Evolutionary conservation across 2,329 filamentous ascomycete species (phyloP).

Genomic region (Penicillium paneum): DNA sequence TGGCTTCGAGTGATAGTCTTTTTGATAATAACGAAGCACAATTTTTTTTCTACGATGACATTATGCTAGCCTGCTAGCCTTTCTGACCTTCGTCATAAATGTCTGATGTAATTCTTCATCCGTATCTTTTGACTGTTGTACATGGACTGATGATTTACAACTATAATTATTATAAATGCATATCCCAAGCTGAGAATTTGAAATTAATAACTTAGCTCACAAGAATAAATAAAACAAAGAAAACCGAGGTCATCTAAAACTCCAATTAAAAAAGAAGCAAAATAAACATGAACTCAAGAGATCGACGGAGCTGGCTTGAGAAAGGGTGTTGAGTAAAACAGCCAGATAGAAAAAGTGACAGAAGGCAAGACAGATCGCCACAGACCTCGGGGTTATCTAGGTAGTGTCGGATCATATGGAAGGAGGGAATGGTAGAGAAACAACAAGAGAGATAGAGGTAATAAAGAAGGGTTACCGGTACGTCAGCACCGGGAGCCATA

Average conservation of each 20-base stretch:
- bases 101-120: too few species aligned
- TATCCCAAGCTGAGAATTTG: neutral
- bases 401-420: neutral
- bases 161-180: neutral
- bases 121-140: neutral
- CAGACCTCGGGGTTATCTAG: neutral
- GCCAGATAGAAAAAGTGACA: conserved; percentile 6
- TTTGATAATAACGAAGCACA: conserved; percentile 1
- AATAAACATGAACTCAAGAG: neutral
- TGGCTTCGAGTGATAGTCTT: neutral
- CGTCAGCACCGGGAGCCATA: conserved; percentile 8
- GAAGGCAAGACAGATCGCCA: neutral
- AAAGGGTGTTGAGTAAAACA: conserved; percentile 8
- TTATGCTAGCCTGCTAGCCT: neutral
- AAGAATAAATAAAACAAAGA: conserved; percentile 1
- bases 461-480: conserved; percentile 3
- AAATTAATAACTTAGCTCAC: conserved; percentile 5
- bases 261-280: conserved; percentile 5
- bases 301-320: neutral
- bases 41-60: neutral
- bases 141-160: neutral
- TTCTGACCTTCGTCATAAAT: neutral
- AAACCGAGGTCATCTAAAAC: conserved; percentile 4
- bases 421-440: neutral
- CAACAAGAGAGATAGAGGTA: neutral